Conservation (phyloP, 73 alveolate species). For the Tetrahymena thermophila region DNA sequence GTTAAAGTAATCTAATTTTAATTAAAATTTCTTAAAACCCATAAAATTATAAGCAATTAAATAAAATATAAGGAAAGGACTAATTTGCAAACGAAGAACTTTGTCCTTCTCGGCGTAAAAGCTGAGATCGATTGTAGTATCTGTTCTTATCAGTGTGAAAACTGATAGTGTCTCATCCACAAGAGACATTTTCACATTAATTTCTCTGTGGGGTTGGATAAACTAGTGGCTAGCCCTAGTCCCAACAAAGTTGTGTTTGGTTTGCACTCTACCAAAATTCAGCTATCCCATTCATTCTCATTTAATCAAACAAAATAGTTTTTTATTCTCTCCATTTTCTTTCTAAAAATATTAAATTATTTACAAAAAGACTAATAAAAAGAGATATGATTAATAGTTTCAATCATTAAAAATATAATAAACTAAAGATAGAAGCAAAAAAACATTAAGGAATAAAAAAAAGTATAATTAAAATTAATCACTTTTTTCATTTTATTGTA, state of each 20-base stretch:
- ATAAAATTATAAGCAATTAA: no score
- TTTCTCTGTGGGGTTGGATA: neutral
- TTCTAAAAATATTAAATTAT: neutral
- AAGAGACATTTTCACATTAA: constrained; percentile 11
- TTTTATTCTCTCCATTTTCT: neutral
- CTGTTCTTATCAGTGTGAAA: neutral
- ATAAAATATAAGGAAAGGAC: no score
- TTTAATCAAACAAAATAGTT: neutral
- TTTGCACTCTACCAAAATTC: neutral
- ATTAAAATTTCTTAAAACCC: no score
- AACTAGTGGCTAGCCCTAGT: neutral
- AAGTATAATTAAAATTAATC: no score
- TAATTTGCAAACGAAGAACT: neutral
- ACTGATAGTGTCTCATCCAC: constrained; percentile 45
- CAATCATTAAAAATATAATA: no score
- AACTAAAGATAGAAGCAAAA: no score
- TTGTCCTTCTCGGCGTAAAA: constrained; percentile 99
- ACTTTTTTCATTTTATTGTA: no score
- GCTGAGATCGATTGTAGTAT: constrained; percentile 99
- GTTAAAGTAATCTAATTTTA: no score
- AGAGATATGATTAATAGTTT: no score
- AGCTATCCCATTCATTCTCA: neutral
- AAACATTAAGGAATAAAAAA: no score
- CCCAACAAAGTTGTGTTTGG: neutral
- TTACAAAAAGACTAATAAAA: no score